Base-by-base conservation (phyloP, 768 basidiomycete genomes). In the Sistotremastrum niveocremeum region DNA sequence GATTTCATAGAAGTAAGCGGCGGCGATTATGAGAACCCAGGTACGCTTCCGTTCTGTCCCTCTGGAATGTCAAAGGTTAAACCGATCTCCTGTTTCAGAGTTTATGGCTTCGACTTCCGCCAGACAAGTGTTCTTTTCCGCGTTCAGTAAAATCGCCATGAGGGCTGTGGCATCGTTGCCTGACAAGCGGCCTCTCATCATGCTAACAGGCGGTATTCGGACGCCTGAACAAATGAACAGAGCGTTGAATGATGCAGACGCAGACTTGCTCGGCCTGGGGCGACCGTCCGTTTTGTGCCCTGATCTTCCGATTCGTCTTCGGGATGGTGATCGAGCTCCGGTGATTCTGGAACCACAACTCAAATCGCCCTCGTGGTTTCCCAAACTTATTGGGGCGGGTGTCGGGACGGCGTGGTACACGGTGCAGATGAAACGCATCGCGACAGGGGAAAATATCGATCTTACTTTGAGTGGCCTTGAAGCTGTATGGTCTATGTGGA, bases 1-100 rank as follows among this genome's bases (percentile, higher is more conserved):
- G 89, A 94, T 59, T 83, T 89, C 55, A 76, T 94, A 43, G 89
- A 94, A 60, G 74, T 94, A 49, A 86, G 81, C 46, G 89, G 89
- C 2, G 89, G 89, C 0, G 79, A 81, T 57, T 94, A 93, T 52
- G 84, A 88, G 55, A 74, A 70, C 11, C 81, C 84, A 53, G 75
- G 87, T 81, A 53, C 11, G 68, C 54, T 2, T 20, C 20, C 11
- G 4, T 6, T 45, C 9, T 12, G 30, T 33, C 28, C 37, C 29
- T 9, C 36, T 20, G 12, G 33, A 7, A 1, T 37, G n/a, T 37
- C 31, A 42, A 34, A 3, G 10, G 39, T 10, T 11, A 32, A 20
- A 36, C 29, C 48, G 48, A 36, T 4, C n/a, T 7, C 30, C 9
- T 31, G 32, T 46, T 11, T 7, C 38, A 59, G 62, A 53, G 34